phyloP scores from a whole-genome alignment of 257 asterid genomes.

The Cruciata laevipes region DNA sequence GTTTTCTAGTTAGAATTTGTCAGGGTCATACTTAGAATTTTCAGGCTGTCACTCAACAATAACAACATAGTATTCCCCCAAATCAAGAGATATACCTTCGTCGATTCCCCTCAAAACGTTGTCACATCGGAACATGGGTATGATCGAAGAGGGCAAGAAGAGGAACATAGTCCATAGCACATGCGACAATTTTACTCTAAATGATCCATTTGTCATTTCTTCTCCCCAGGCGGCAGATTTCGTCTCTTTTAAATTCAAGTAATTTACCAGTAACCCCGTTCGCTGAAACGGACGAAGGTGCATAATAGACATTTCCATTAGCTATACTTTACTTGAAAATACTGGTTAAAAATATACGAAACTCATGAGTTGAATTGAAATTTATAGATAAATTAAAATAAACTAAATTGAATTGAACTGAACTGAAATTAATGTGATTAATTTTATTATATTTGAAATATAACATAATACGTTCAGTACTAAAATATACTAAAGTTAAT shows the following conservation, averaged over 20 bases:
- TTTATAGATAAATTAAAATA: no score
- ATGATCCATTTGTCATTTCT: slow-evolving; percentile 6
- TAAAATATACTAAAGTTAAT: no score
- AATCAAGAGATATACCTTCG: neutral
- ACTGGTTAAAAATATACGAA: no score
- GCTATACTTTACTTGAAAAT: no score
- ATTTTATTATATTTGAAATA: no score
- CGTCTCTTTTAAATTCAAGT: neutral
- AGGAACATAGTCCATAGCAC: neutral
- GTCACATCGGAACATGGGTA: slow-evolving; percentile 4
- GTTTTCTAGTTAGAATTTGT: neutral
- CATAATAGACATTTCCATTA: no score
- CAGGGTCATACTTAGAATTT: neutral
- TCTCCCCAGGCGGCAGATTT: slow-evolving; percentile 9
- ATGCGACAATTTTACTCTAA: neutral
- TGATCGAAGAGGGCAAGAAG: slow-evolving; percentile 7
- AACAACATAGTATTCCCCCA: neutral
- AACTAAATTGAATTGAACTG: no score
- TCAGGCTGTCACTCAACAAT: neutral
- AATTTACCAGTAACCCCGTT: no score
- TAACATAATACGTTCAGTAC: no score
- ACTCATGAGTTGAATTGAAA: no score
- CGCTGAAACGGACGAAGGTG: no score
- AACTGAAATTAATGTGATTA: no score
- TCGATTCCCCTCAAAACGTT: neutral